A percentile compares a stretch with the other conserved stretches of the same genome.
Conservation (phyloP, 495 filamentous ascomycete genomes). For the Aspergillus hancockii region DNA sequence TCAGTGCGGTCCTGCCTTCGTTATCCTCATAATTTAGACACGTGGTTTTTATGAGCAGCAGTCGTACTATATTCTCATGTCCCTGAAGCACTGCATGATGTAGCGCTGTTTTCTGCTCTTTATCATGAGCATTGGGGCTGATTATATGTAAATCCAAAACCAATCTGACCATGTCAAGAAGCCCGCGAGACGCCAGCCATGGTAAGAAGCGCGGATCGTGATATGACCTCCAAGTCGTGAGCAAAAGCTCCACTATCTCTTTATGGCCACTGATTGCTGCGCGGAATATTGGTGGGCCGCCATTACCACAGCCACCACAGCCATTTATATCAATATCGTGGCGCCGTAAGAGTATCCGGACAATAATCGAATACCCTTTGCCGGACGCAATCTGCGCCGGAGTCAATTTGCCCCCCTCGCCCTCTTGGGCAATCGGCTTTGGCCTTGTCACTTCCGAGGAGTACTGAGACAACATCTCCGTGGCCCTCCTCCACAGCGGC, state of each 20-base stretch:
- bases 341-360: not conserved
- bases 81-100: not conserved
- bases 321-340: not conserved
- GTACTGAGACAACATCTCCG: not conserved
- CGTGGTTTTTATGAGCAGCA: not conserved
- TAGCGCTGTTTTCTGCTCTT: not conserved
- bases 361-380: not conserved
- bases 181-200: not conserved
- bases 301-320: not conserved
- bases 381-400: not conserved
- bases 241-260: not conserved
- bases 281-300: not conserved
- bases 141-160: not conserved
- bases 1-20: not conserved
- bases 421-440: not conserved
- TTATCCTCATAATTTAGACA: not conserved
- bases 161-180: not conserved
- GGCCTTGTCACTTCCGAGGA: not conserved
- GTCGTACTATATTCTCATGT: not conserved
- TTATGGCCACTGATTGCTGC: not conserved
- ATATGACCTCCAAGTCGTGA: not conserved
- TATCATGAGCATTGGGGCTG: not conserved
- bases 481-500: conserved; percentile 1
- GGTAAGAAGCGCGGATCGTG: not conserved
- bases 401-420: not conserved